Conservation (phyloP, 306 rosid genomes). For the Hippophae tibetana region DNA sequence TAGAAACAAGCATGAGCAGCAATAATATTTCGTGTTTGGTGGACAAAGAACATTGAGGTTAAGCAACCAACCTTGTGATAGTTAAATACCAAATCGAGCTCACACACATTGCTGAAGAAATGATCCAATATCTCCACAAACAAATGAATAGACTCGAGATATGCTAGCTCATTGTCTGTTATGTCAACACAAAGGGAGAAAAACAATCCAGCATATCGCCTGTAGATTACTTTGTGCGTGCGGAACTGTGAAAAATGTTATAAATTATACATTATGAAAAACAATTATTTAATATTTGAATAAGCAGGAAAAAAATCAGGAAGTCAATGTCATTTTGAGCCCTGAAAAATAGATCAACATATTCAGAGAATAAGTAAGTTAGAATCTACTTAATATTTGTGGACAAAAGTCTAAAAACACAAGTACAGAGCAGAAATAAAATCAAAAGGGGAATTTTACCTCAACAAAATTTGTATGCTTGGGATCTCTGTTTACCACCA, state of each 20-base stretch:
- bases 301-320: too few species aligned
- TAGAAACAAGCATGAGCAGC: not conserved
- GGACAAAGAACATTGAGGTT: not conserved
- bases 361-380: not conserved
- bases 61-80: slow-evolving; percentile 67
- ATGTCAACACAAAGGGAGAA: slow-evolving; percentile 97
- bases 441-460: slow-evolving; percentile 28
- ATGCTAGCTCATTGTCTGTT: slow-evolving; percentile 94
- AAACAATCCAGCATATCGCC: slow-evolving; percentile 93
- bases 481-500: slow-evolving; percentile 97
- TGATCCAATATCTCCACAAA: slow-evolving; percentile 94
- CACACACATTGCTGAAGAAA: slow-evolving; percentile 93
- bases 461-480: slow-evolving; percentile 93
- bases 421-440: not conserved
- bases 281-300: too few species aligned
- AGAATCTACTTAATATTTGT: not conserved
- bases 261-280: not conserved
- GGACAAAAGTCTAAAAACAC: not conserved
- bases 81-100: slow-evolving; percentile 83
- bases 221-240: slow-evolving; percentile 85
- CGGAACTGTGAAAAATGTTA: slow-evolving; percentile 60
- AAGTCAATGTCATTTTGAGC: not conserved
- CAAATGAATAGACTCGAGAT: slow-evolving; percentile 90
- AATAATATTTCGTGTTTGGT: not conserved
- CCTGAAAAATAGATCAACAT: not conserved